Percentiles rank a stretch among this genome's conserved stretches.
Conservation (phyloP, 2,329 filamentous ascomycete genomes). For the Aspergillus novofumigatus region DNA sequence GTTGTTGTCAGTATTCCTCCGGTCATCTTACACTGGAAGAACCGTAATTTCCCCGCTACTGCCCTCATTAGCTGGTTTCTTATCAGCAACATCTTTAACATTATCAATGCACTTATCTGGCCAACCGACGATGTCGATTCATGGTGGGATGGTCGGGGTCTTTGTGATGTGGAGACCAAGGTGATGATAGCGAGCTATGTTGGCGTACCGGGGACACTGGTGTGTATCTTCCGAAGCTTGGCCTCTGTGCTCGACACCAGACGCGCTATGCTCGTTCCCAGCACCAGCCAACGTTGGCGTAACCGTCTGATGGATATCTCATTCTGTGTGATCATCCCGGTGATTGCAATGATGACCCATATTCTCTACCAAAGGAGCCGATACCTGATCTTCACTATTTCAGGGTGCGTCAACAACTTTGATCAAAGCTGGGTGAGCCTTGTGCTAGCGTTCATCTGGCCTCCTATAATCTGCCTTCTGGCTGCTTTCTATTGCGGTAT, state of each 20-base stretch:
- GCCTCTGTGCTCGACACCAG: constrained; percentile 59
- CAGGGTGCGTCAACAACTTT: constrained; percentile 54
- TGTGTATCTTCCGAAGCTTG: constrained; percentile 58
- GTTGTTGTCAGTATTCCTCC: constrained; percentile 54
- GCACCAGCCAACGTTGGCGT: constrained; percentile 44
- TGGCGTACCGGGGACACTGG: constrained; percentile 50
- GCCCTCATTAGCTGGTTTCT: constrained; percentile 55
- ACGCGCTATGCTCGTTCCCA: constrained; percentile 49
- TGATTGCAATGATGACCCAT: constrained; percentile 53
- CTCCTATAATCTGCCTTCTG: constrained; percentile 50
- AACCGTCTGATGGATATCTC: constrained; percentile 49
- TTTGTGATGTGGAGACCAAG: constrained; percentile 63
- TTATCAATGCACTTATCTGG: constrained; percentile 64
- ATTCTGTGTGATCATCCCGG: constrained; percentile 54
- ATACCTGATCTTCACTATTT: constrained; percentile 56
- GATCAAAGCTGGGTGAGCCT: constrained; percentile 57
- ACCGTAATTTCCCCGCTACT: constrained; percentile 57
- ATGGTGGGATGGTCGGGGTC: constrained; percentile 56
- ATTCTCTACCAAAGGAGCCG: constrained; percentile 57
- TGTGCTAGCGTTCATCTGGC: constrained; percentile 54
- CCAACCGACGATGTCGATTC: constrained; percentile 50
- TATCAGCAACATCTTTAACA: constrained; percentile 54
- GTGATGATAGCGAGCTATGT: constrained; percentile 52
- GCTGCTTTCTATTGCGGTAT: constrained; percentile 56
- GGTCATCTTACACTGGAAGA: constrained; percentile 56